Evolutionary conservation across 208 protist genomes (phyloP), one percentile per base, ranked within the genome.

Genomic region (Leishmania mexicana): DNA sequence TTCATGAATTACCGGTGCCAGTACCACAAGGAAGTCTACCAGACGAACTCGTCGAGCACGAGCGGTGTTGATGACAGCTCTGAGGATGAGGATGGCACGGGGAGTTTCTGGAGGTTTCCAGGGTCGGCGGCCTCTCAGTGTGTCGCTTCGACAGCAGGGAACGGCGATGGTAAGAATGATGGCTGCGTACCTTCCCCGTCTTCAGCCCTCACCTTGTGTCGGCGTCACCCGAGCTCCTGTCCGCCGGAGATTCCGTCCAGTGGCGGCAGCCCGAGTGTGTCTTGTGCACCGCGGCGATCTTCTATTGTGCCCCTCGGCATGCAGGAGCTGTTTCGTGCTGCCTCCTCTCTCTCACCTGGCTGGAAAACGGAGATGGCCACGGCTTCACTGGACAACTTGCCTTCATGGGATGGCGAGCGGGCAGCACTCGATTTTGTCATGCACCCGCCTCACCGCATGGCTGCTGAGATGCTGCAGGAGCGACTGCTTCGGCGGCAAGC

Each of bases 1-100:
- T 96, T 98, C 49, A 54, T 98, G 47, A 92, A 95, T 81, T 96
- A 92, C 83, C 84, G 88, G 13, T 95, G 86, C 45, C 93, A 96
- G 75, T 83, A 80, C 57, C 74, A 86, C 75, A 68, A 83, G 62
- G n/a, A 57, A 17, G 54, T 51, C 4, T 24, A 64, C 17, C 75
- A 78, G 38, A 21, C 40, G 24, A 42, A 80, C 75, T 79, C 57
- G 31, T 80, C 79, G 13, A 53, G 64, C 65, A 71, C 47, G 24
- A 76, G 73, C 35, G 53, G 19, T 21, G n/a, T 15, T 11, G 51
- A 76, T 40, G 73, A 62, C 24, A 51, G 6, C 51, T 62, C 53
- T 28, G 21, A 51, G 70, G n/a, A 54, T 28, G 70, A 54, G 28
- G 70, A 35, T 53, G 6, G 6, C 28, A 19, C 28, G 70, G 28